Percentiles rank a stretch among this genome's conserved stretches.
phyloP scores from a whole-genome alignment of 192 early-diverging fungal genomes.

The Endogone sp. region DNA sequence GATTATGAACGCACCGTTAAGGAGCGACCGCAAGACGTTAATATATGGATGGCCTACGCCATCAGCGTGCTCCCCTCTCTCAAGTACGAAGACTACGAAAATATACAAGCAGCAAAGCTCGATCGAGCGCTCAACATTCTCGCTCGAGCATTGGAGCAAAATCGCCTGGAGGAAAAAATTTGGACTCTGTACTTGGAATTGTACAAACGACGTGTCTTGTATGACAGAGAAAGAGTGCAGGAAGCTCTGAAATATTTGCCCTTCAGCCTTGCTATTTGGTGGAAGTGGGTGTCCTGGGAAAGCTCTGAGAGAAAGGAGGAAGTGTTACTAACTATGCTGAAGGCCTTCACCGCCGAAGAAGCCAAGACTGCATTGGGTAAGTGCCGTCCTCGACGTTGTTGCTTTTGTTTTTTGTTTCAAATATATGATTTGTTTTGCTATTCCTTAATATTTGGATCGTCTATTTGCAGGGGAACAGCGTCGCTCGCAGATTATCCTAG shows the following conservation, averaged over 20 bases:
- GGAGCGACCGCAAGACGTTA: background rate
- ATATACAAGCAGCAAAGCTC: background rate
- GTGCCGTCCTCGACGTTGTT: background rate
- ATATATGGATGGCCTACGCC: background rate
- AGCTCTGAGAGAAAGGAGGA: background rate
- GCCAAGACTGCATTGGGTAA: background rate
- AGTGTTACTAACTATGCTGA: background rate
- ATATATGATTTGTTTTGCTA: background rate
- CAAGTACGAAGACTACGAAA: background rate
- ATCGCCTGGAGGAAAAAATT: background rate
- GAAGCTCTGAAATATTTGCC: background rate
- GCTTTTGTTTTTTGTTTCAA: background rate
- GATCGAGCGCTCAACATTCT: background rate
- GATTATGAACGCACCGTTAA: background rate
- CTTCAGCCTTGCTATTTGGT: background rate
- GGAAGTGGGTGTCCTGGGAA: background rate
- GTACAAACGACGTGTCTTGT: background rate
- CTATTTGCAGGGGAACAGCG: background rate
- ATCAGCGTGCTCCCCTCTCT: background rate
- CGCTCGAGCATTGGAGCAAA: background rate
- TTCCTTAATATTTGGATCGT: too few relatives aligned
- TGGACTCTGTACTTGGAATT: background rate
- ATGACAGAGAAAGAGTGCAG: background rate
- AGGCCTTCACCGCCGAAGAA: background rate
- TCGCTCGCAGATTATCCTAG: background rate